These are phyloP conservation scores for Ambrosia trifida DNA, from an alignment of 129 eudicot genomes.

Conservation along the genomic window DNA sequence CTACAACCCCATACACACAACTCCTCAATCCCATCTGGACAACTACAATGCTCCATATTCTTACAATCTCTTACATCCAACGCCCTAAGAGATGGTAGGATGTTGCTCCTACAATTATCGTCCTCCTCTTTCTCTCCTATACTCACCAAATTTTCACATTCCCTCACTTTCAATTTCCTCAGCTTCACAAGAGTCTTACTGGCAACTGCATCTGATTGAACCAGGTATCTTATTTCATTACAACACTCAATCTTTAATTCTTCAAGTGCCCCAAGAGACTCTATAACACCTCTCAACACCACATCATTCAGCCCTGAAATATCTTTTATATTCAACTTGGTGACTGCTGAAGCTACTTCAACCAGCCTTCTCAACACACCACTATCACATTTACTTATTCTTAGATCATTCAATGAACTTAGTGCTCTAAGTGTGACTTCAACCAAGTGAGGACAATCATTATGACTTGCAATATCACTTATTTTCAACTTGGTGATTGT, in stretches of 20 bases:
- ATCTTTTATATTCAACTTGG: not conserved
- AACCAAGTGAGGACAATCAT: too few relatives aligned
- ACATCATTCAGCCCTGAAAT: not conserved
- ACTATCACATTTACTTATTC: not conserved
- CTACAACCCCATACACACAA: too few relatives aligned
- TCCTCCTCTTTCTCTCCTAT: not conserved
- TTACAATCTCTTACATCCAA: too few relatives aligned
- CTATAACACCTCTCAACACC: not conserved
- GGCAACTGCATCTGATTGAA: not conserved
- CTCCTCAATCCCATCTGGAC: too few relatives aligned
- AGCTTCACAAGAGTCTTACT: not conserved
- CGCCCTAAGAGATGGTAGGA: too few relatives aligned
- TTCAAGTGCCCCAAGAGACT: not conserved
- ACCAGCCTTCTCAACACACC: not conserved
- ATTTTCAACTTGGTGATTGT: too few relatives aligned
- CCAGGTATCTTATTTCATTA: not conserved
- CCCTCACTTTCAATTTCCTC: not conserved
- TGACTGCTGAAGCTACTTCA: slow-evolving; percentile 1
- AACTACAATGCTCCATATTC: too few relatives aligned
- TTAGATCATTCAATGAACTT: too few relatives aligned
- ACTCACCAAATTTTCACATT: not conserved
- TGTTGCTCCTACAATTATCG: not conserved
- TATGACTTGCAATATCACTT: too few relatives aligned
- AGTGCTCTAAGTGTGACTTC: too few relatives aligned
- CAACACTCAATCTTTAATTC: not conserved